Conservation (phyloP, 2,329 filamentous ascomycete species). For the Arthrobotrys entomopaga region DNA sequence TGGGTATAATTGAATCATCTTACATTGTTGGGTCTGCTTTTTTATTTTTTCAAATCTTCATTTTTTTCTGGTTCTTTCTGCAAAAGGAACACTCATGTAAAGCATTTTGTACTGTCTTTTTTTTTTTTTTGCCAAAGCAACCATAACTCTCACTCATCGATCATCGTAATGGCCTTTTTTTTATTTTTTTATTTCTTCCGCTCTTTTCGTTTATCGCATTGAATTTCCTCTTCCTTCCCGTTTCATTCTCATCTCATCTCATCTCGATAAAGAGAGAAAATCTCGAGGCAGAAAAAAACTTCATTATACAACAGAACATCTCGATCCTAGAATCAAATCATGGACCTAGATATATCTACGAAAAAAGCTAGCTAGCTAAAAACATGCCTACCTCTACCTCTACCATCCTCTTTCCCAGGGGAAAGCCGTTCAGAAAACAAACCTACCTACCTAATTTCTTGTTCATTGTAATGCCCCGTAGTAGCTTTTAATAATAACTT, state of each 20-base stretch:
- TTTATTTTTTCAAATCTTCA: constrained; percentile 17
- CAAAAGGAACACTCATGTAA: constrained; percentile 32
- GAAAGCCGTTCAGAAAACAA: constrained; percentile 7
- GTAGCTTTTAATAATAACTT: constrained; percentile 52
- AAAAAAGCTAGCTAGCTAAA: background rate
- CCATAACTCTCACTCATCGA: constrained; percentile 47
- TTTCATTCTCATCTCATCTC: background rate
- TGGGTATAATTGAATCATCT: constrained; percentile 49
- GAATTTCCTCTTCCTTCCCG: constrained; percentile 6
- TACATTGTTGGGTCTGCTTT: constrained; percentile 52
- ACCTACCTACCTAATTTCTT: constrained; percentile 20
- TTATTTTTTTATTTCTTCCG: constrained; percentile 20
- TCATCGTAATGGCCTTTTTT: constrained; percentile 50
- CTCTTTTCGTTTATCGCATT: constrained; percentile 6
- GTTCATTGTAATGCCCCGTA: constrained; percentile 55
- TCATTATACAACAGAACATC: background rate
- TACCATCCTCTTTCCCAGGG: constrained; percentile 3
- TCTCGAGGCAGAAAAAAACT: constrained; percentile 28
- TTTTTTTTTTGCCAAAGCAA: constrained; percentile 31
- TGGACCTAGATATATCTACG: constrained; percentile 3
- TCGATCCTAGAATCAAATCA: constrained; percentile 14
- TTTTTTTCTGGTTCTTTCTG: constrained; percentile 1
- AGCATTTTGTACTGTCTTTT: constrained; percentile 51
- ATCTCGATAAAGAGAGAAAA: constrained; percentile 1
- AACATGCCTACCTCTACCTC: constrained; percentile 20